These are phyloP conservation scores for Xerocomellus intermedius DNA, from an alignment of 768 basidiomycete genomes.

Conservation along the genomic window DNA sequence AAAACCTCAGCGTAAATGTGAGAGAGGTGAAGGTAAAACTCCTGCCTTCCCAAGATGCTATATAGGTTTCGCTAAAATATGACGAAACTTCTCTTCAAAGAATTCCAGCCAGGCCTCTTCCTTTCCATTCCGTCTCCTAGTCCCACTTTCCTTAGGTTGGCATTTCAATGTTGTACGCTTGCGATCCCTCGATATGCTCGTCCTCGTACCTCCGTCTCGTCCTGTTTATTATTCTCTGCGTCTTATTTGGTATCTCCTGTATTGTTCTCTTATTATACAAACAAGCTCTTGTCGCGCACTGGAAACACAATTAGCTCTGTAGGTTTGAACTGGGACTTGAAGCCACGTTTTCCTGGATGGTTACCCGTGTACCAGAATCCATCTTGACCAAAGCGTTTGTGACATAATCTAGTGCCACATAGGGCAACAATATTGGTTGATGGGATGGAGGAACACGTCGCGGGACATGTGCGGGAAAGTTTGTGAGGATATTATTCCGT, in stretches of 20 bases:
- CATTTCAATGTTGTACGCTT: conserved; percentile 24
- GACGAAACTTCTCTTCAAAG: neutral
- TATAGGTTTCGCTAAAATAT: neutral
- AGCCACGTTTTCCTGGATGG: neutral
- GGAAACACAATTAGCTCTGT: neutral
- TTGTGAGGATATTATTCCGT: neutral
- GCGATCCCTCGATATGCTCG: conserved; percentile 32
- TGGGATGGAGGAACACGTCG: conserved; percentile 6
- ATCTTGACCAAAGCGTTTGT: neutral
- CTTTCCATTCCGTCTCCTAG: conserved; percentile 1
- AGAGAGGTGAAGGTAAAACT: conserved; percentile 5
- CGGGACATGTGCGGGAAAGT: neutral
- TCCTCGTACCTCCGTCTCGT: conserved; percentile 9
- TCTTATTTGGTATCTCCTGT: conserved; percentile 31
- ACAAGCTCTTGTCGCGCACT: neutral
- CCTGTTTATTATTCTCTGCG: conserved; percentile 24
- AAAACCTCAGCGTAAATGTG: conserved; percentile 18
- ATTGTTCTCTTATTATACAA: conserved; percentile 24
- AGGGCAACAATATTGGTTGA: neutral
- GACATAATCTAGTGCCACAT: neutral
- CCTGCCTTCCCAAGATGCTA: neutral
- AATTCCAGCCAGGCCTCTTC: neutral
- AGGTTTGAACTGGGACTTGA: neutral
- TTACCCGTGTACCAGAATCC: neutral
- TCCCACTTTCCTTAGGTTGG: conserved; percentile 10